Conservation (phyloP, 202 grass and related monocot genomes). For the Hordeum pubiflorum region DNA sequence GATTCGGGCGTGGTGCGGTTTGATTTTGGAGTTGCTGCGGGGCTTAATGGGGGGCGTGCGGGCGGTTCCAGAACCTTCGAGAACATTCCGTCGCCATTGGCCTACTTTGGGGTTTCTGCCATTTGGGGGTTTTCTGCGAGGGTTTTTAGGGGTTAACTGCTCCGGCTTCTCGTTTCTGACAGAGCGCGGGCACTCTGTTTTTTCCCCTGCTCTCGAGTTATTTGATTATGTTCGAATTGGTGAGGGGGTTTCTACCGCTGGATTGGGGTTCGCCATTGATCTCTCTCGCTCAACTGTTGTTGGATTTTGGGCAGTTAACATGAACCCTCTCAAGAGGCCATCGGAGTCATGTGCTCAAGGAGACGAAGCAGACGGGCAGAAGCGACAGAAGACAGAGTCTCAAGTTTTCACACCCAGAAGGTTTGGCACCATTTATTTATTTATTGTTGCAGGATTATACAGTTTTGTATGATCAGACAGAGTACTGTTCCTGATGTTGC, state of each 20-base stretch:
- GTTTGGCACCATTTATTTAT: neutral
- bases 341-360: neutral
- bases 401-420: constrained; percentile 38
- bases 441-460: neutral
- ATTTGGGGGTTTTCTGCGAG: neutral
- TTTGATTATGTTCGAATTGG: neutral
- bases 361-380: constrained; percentile 7
- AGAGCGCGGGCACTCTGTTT: neutral
- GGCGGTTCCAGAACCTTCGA: neutral
- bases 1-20: neutral
- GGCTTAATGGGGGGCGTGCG: neutral
- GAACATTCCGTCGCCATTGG: neutral
- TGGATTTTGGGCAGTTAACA: constrained; percentile 18
- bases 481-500: neutral
- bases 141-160: neutral
- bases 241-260: neutral
- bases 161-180: neutral
- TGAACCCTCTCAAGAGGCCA: constrained; percentile 34
- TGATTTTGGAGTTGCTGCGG: neutral
- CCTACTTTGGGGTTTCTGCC: neutral
- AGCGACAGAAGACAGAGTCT: constrained; percentile 27
- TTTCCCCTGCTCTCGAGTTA: neutral
- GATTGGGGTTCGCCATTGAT: neutral
- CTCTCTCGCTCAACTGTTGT: neutral
- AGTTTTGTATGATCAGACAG: neutral